Conservation (phyloP, 148 eudicot genomes). For the Fagopyrum homotropicum region DNA sequence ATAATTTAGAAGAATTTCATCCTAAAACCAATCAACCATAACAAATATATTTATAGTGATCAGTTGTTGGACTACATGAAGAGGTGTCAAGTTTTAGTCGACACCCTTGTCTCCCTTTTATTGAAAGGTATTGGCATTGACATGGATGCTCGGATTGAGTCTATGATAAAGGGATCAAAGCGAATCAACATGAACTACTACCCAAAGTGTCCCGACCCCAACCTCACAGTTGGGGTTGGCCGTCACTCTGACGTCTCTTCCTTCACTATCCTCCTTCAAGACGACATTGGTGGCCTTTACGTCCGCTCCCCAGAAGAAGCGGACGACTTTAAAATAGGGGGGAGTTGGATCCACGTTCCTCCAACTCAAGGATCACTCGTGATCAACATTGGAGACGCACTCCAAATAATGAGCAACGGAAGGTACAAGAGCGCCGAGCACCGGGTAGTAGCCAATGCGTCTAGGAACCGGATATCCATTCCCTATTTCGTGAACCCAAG, state of each 20-base stretch:
- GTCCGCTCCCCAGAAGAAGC: constrained; percentile 11
- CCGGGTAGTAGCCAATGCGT: constrained; percentile 16
- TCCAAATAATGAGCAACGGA: constrained; percentile 24
- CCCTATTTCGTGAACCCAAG: constrained; percentile 23
- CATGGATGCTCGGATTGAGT: constrained; percentile 21
- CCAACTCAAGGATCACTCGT: constrained; percentile 18
- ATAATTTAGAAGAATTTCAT: neutral
- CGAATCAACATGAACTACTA: constrained; percentile 47
- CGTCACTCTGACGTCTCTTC: constrained; percentile 49
- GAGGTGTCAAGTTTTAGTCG: constrained; percentile 24
- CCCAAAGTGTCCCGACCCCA: constrained; percentile 45
- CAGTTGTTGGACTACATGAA: constrained; percentile 36
- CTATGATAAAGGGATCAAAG: constrained; percentile 33
- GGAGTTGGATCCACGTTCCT: constrained; percentile 20
- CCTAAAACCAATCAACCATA: no score
- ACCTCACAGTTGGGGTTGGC: constrained; percentile 51
- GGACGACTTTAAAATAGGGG: neutral
- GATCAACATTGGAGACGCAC: constrained; percentile 23
- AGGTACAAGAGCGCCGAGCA: constrained; percentile 27
- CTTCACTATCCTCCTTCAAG: constrained; percentile 44
- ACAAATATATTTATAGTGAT: constrained; percentile 19
- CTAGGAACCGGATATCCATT: constrained; percentile 19
- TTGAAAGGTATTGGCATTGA: constrained; percentile 29
- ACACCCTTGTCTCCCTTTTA: constrained; percentile 22
- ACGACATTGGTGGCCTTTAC: constrained; percentile 37